Evolutionary conservation across 208 protist species (phyloP).

Genomic region (Balamuthia mandrillaris): DNA sequence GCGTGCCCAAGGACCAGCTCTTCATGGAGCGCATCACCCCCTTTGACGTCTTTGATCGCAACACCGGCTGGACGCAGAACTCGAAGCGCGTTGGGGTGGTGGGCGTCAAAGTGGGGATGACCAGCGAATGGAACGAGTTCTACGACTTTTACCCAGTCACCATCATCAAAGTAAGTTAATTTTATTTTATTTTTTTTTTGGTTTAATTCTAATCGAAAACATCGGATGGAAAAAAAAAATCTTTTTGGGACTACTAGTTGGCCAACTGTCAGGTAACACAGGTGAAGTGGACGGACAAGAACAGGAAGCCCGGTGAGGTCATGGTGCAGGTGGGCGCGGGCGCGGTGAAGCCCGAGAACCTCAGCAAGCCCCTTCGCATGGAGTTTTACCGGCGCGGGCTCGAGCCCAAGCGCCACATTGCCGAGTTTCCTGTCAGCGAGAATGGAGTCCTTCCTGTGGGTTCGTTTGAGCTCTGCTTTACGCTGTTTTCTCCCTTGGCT

Average conservation of each 20-base stretch:
- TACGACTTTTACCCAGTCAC: neutral
- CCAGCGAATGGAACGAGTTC: neutral
- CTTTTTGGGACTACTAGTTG: no score
- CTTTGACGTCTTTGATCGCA: neutral
- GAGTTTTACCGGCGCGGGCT: constrained; percentile 31
- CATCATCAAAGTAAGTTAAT: neutral
- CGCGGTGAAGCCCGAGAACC: constrained; percentile 24
- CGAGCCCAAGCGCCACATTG: constrained; percentile 35
- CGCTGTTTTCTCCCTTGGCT: neutral
- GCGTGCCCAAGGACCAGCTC: no score
- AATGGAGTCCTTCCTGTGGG: constrained; percentile 40
- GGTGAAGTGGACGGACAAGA: constrained; percentile 26
- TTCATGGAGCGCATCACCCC: no score
- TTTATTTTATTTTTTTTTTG: neutral
- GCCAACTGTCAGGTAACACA: constrained; percentile 49
- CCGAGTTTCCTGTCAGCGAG: constrained; percentile 49
- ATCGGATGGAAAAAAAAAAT: neutral
- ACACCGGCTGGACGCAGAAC: neutral
- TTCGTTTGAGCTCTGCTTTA: neutral
- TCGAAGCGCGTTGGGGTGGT: neutral
- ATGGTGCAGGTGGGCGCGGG: constrained; percentile 50
- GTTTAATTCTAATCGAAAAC: neutral
- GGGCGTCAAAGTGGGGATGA: neutral
- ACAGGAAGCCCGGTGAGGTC: constrained; percentile 23
- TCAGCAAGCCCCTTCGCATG: constrained; percentile 25